phyloP scores from a whole-genome alignment of 164 flowering plant species.

The Chimonanthus salicifolius region DNA sequence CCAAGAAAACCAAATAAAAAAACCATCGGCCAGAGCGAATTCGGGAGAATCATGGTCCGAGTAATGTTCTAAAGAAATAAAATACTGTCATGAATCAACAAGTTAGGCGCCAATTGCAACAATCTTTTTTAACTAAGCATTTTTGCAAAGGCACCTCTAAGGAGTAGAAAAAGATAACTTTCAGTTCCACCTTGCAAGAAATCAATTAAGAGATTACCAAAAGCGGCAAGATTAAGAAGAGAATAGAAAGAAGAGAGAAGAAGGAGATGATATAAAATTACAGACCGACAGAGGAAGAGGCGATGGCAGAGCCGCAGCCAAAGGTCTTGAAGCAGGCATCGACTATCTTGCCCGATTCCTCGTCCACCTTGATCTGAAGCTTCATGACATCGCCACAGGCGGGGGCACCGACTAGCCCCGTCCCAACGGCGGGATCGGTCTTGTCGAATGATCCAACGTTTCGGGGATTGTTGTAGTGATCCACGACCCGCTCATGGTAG shows the following conservation, averaged over 20 bases:
- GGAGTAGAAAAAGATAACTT: too few species aligned
- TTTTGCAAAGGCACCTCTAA: too few species aligned
- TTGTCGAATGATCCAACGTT: slow-evolving; percentile 97
- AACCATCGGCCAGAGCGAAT: too few species aligned
- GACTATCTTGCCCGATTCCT: slow-evolving; percentile 61
- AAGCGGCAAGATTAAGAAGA: too few species aligned
- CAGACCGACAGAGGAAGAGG: slow-evolving; percentile 62
- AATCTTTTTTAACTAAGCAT: too few species aligned
- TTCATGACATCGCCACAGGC: slow-evolving; percentile 99
- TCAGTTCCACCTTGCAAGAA: too few species aligned
- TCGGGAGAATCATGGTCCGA: too few species aligned
- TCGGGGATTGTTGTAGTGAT: slow-evolving; percentile 91
- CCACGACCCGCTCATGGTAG: slow-evolving; percentile 94
- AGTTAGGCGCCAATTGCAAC: too few species aligned
- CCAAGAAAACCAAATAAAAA: too few species aligned
- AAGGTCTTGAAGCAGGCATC: slow-evolving; percentile 96
- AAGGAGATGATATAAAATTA: background rate
- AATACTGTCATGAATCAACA: too few species aligned
- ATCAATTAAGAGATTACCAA: too few species aligned
- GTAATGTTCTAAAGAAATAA: too few species aligned
- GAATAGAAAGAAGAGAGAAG: background rate
- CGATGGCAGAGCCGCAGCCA: slow-evolving; percentile 71
- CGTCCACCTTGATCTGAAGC: slow-evolving; percentile 89
- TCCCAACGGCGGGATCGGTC: slow-evolving; percentile 85
- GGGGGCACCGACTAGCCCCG: slow-evolving; percentile 97